These are phyloP conservation scores for Chloromonas sp. DNA, from an alignment of 163 green algal genomes.

Conservation along the genomic window DNA sequence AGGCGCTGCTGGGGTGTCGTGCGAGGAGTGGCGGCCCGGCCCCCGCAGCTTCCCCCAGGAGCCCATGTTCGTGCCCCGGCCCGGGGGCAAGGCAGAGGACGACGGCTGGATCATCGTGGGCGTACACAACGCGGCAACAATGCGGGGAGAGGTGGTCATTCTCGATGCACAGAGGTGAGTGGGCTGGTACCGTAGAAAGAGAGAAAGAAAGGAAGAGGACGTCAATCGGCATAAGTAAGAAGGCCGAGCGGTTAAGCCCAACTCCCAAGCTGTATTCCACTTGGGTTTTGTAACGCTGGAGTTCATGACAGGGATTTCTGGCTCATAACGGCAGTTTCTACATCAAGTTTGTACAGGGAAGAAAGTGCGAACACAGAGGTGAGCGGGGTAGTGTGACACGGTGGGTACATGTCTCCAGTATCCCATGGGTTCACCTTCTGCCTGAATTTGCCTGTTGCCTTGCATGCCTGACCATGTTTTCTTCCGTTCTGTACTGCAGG, in stretches of 20 bases:
- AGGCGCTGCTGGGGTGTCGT: neutral
- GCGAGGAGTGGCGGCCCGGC: constrained; percentile 6
- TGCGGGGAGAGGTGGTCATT: constrained; percentile 50
- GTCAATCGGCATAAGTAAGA: too few relatives aligned
- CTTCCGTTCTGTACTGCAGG: neutral
- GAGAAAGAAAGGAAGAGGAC: too few relatives aligned
- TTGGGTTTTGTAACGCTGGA: neutral
- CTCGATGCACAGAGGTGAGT: constrained; percentile 41
- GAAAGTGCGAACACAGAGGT: neutral
- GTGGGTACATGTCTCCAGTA: neutral
- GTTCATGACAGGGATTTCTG: neutral
- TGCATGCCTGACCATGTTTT: neutral
- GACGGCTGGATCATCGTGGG: constrained; percentile 61
- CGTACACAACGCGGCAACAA: constrained; percentile 43
- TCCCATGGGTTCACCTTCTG: neutral
- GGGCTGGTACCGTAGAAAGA: neutral
- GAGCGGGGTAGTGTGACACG: neutral
- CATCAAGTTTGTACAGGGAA: neutral
- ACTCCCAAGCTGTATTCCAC: too few relatives aligned
- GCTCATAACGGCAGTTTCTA: neutral
- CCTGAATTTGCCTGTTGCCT: neutral
- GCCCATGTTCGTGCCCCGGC: constrained; percentile 59
- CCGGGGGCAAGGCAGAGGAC: constrained; percentile 32
- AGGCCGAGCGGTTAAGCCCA: too few relatives aligned
- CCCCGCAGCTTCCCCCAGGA: constrained; percentile 23